Percentiles rank a stretch among this genome's conserved stretches.
Conservation (phyloP, 768 basidiomycete species). For the Asterophora parasitica region DNA sequence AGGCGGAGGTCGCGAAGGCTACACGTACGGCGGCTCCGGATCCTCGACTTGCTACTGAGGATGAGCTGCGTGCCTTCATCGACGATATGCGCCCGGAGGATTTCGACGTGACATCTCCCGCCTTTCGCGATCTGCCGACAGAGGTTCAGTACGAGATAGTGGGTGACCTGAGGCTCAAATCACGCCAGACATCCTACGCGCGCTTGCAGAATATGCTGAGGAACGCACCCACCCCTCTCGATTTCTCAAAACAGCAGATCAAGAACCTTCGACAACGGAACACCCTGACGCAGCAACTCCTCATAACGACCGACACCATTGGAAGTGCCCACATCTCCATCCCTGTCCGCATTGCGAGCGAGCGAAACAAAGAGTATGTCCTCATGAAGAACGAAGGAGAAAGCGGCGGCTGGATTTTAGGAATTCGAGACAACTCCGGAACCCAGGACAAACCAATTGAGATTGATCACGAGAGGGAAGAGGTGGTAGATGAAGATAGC, state of each 20-base stretch:
- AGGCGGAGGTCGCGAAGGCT: slow-evolving; percentile 55
- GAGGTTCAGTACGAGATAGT: slow-evolving; percentile 98
- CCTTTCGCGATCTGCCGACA: slow-evolving; percentile 88
- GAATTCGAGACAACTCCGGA: slow-evolving; percentile 77
- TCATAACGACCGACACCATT: slow-evolving; percentile 88
- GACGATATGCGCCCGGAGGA: slow-evolving; percentile 96
- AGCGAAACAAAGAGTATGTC: slow-evolving; percentile 93
- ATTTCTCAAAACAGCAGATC: slow-evolving; percentile 97
- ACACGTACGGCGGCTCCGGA: slow-evolving; percentile 66
- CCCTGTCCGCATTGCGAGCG: slow-evolving; percentile 91
- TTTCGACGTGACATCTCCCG: slow-evolving; percentile 86
- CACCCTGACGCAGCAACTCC: slow-evolving; percentile 84
- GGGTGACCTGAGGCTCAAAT: slow-evolving; percentile 91
- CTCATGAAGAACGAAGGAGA: slow-evolving; percentile 86
- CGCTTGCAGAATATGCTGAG: slow-evolving; percentile 89
- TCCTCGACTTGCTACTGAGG: slow-evolving; percentile 93
- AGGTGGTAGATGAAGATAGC: slow-evolving; percentile 32
- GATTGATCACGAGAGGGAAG: slow-evolving; percentile 60
- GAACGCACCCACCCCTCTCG: slow-evolving; percentile 74
- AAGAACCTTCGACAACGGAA: slow-evolving; percentile 86
- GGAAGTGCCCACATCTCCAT: slow-evolving; percentile 87
- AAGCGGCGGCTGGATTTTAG: slow-evolving; percentile 92
- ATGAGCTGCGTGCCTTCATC: slow-evolving; percentile 88
- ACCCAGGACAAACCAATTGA: slow-evolving; percentile 82
- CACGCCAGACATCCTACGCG: slow-evolving; percentile 88